phyloP scores from a whole-genome alignment of 2,329 filamentous ascomycete species.

The Exophiala xenobiotica region DNA sequence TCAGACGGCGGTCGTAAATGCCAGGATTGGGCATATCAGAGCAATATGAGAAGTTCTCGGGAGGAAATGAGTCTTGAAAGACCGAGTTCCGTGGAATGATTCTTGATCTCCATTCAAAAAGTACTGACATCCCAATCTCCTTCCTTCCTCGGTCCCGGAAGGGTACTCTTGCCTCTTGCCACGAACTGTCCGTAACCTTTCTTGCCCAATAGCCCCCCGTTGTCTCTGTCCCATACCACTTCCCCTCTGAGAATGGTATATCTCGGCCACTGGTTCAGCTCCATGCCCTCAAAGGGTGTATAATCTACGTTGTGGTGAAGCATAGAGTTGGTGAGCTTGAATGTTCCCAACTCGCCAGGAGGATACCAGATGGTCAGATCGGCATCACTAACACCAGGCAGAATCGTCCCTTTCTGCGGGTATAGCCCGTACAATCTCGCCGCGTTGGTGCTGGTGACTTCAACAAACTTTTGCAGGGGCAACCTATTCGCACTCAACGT shows the following conservation, averaged over 20 bases:
- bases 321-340: slow-evolving; percentile 52
- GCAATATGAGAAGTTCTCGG: no score
- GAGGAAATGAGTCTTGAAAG: no score
- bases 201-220: slow-evolving; percentile 52
- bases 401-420: slow-evolving; percentile 50
- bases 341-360: slow-evolving; percentile 40
- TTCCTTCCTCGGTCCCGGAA: slow-evolving; percentile 37
- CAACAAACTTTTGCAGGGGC: slow-evolving; percentile 52
- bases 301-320: slow-evolving; percentile 64
- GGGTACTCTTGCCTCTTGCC: slow-evolving; percentile 40
- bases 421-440: slow-evolving; percentile 60
- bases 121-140: slow-evolving; percentile 33
- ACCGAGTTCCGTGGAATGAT: no score
- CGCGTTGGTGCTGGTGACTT: slow-evolving; percentile 55
- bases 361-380: slow-evolving; percentile 61
- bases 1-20: no score
- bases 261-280: slow-evolving; percentile 60
- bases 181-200: slow-evolving; percentile 53
- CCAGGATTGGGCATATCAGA: no score
- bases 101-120: slow-evolving; percentile 10
- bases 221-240: slow-evolving; percentile 53
- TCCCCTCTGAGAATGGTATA: slow-evolving; percentile 60
- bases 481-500: slow-evolving; percentile 45
- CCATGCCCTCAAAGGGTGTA: slow-evolving; percentile 60
- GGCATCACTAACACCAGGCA: slow-evolving; percentile 54